Evolutionary conservation across 2,329 filamentous ascomycete genomes (phyloP), one percentile per base, ranked within the genome.

Genomic region (Cordyceps cateniannulata): DNA sequence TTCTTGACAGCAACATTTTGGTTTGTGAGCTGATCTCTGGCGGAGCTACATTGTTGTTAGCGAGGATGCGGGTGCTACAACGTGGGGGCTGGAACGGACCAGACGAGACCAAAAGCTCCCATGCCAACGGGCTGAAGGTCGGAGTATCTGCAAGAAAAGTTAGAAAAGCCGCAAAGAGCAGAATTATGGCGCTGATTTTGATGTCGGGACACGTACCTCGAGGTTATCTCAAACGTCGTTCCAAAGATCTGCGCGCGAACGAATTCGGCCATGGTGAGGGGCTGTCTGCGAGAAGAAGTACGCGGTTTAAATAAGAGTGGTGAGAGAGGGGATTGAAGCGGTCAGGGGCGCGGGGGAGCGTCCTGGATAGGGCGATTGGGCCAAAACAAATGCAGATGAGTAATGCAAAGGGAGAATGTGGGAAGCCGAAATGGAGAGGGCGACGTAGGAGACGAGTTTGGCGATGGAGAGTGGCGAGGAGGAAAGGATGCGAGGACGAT

Each of bases 1-100:
- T 99, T 99, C 85, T 99, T 99, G 74, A 99, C 93, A 62, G 95
- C 95, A 64, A 99, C 95, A 77, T 93, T 92, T 76, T 97, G 93
- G 74, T 85, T 90, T 63, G 95, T 98, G 77, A 99, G 91, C 80
- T 98, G 93, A 76, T 99, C 95, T 78, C 92, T 93, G 62, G 95
- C 95, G 66, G 95, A 98, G 78, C 93, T 98, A 66, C 64, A 48
- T 38, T 47, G 8, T 0, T 24, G 51, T 50, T 38, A 57, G 54
- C 18, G 6, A 6, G 45, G 56, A 20, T 53, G 35, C 5, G 24
- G 38, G 5, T 18, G 25, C 18, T 32, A 5, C 14, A 5, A 12
- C 18, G 10, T 27, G 27, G 22, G 12, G 38, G 14, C n/a, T 32
- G 44, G 1, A 22, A 70, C 85, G 68, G 86, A 98, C 93, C 95